Conservation (phyloP, 305 asterid genomes). For the Fraxinus xanthoxyloides region DNA sequence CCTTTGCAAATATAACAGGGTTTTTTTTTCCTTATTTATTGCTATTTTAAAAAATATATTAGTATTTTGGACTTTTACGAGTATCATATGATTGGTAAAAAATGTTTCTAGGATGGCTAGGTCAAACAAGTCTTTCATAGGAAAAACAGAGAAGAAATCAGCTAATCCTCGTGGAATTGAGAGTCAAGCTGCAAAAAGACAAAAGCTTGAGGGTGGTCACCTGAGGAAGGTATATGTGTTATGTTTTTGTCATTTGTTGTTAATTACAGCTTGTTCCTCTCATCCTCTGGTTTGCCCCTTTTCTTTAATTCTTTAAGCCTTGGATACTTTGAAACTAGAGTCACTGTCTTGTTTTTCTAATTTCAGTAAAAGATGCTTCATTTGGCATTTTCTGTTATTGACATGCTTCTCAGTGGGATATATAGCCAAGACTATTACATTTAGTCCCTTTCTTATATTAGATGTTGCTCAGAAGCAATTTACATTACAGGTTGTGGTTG, state of each 20-base stretch:
- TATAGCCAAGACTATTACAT: not conserved
- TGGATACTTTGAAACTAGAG: not conserved
- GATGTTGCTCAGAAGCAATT: conserved; percentile 17
- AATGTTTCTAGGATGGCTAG: conserved; percentile 44
- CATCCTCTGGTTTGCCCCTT: not conserved
- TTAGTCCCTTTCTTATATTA: not conserved
- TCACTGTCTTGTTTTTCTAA: not conserved
- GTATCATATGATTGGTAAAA: conserved; percentile 9
- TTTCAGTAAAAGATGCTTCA: not conserved
- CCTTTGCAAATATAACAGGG: not conserved
- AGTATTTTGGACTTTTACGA: conserved; percentile 7
- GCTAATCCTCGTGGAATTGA: conserved; percentile 45
- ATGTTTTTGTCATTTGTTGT: not conserved
- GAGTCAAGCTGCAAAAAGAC: conserved; percentile 93
- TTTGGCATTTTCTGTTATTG: not conserved
- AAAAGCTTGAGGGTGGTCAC: conserved; percentile 94
- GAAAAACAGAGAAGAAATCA: conserved; percentile 48
- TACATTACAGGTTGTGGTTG: conserved; percentile 56
- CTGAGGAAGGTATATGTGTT: conserved; percentile 53
- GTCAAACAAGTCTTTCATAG: conserved; percentile 37
- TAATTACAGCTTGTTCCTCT: not conserved
- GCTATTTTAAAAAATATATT: not conserved
- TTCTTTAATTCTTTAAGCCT: not conserved
- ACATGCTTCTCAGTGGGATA: not conserved
- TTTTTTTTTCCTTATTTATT: not conserved